A percentile compares a stretch with the other conserved stretches of the same genome.
phyloP scores from a whole-genome alignment of 352 stramenopile species.

The Pythium grandisporangium region DNA sequence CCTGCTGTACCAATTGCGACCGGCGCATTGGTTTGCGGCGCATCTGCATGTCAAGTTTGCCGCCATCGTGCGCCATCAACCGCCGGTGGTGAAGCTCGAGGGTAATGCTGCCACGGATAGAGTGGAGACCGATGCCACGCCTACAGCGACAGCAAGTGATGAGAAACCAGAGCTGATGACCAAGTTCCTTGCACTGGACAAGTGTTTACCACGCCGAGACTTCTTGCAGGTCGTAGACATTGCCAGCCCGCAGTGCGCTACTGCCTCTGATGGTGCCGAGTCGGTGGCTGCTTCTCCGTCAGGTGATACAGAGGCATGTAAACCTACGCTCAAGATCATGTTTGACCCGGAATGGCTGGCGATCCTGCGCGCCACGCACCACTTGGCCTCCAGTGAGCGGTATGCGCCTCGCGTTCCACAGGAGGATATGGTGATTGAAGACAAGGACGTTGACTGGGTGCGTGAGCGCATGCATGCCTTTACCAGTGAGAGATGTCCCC shows the following conservation, averaged over 20 bases:
- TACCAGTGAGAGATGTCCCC: constrained; percentile 34
- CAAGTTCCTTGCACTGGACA: constrained; percentile 98
- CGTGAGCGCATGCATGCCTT: constrained; percentile 35
- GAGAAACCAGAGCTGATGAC: constrained; percentile 34
- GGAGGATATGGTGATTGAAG: constrained; percentile 67
- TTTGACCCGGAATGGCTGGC: constrained; percentile 95
- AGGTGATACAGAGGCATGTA: not conserved
- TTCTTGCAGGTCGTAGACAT: constrained; percentile 94
- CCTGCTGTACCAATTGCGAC: constrained; percentile 89
- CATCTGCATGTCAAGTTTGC: constrained; percentile 99
- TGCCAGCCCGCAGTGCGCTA: constrained; percentile 10
- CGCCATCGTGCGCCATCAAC: constrained; percentile 86
- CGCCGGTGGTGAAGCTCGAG: not conserved
- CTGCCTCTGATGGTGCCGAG: not conserved
- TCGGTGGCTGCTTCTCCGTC: not conserved
- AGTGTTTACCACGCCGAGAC: constrained; percentile 93
- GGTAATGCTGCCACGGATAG: not conserved
- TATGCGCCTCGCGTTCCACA: constrained; percentile 59
- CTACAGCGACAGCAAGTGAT: not conserved
- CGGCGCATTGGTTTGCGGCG: constrained; percentile 95
- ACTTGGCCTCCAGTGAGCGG: constrained; percentile 63
- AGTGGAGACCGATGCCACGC: not conserved
- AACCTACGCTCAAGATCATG: constrained; percentile 60
- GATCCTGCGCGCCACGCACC: constrained; percentile 89
- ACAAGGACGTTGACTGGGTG: constrained; percentile 75